These are phyloP conservation scores for Bretschneidera sinensis DNA, from an alignment of 345 rosid genomes.

Conservation along the genomic window DNA sequence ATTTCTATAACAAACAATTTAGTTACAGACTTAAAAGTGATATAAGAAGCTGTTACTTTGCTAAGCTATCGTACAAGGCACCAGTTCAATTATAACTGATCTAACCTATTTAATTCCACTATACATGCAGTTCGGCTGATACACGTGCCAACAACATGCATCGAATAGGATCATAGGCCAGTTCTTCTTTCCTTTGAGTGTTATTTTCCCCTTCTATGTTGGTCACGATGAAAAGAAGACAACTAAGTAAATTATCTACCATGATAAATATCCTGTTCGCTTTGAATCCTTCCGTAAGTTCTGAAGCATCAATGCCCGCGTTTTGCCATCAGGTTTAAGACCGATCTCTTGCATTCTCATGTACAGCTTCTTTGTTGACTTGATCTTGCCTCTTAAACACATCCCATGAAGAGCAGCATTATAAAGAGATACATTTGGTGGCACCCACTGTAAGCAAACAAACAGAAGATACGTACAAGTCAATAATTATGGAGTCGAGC, in stretches of 20 bases:
- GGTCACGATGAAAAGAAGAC: no score
- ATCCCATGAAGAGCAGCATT: constrained; percentile 72
- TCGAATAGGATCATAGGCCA: not conserved
- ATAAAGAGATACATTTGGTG: constrained; percentile 51
- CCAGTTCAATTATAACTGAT: not conserved
- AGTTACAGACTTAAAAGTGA: not conserved
- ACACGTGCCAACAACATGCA: no score
- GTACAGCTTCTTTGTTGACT: constrained; percentile 57
- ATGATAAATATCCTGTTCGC: not conserved
- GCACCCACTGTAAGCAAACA: constrained; percentile 36
- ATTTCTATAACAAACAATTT: not conserved
- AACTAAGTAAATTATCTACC: not conserved
- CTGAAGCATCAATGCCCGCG: constrained; percentile 70
- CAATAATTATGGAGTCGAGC: not conserved
- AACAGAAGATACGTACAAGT: not conserved
- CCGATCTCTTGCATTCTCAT: constrained; percentile 49
- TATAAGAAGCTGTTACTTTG: not conserved
- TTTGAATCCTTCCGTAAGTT: constrained; percentile 32
- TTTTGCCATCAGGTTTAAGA: constrained; percentile 64
- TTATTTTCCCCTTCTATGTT: not conserved
- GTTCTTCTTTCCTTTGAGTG: not conserved
- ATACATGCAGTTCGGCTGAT: not conserved
- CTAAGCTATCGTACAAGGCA: not conserved
- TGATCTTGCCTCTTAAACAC: constrained; percentile 59
- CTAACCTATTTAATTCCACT: not conserved